phyloP scores from a whole-genome alignment of 1,284 basidiomycete species.

The Tylopilus orsonianus region DNA sequence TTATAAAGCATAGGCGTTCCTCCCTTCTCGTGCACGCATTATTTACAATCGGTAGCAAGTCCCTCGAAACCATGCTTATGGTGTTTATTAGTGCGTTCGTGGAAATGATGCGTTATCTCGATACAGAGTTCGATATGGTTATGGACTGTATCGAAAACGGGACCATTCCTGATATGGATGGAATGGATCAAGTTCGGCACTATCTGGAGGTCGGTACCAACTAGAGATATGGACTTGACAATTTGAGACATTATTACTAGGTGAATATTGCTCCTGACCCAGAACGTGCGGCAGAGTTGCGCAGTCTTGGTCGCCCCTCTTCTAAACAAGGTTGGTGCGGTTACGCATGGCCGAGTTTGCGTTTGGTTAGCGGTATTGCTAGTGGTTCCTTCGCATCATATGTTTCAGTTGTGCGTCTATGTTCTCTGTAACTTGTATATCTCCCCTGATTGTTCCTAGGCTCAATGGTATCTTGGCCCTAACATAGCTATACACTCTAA shows the following conservation, averaged over 20 bases:
- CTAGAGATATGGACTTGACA: neutral
- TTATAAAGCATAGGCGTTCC: too few species aligned
- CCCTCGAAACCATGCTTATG: constrained; percentile 5
- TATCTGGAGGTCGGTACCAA: constrained; percentile 9
- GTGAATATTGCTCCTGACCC: constrained; percentile 14
- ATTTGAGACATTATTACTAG: constrained; percentile 7
- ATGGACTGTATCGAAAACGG: too few species aligned
- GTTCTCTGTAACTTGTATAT: neutral
- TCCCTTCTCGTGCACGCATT: constrained; percentile 24
- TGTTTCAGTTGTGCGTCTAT: constrained; percentile 6
- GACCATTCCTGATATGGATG: too few species aligned
- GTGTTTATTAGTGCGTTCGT: constrained; percentile 12
- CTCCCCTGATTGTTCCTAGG: constrained; percentile 2
- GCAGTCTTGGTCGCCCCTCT: too few species aligned
- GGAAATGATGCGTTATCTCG: too few species aligned
- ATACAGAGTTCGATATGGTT: constrained; percentile 17
- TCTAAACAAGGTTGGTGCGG: too few species aligned
- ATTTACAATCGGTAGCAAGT: too few species aligned
- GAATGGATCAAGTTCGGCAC: constrained; percentile 9
- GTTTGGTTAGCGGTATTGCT: constrained; percentile 1
- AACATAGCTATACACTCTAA: neutral
- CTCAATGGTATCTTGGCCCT: constrained; percentile 12
- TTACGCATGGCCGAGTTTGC: constrained; percentile 15
- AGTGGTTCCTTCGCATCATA: too few species aligned
- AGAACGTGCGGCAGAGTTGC: too few species aligned